These are phyloP conservation scores for Trichophaea hybrida DNA, from an alignment of 2,329 filamentous ascomycete genomes.

Conservation along the genomic window DNA sequence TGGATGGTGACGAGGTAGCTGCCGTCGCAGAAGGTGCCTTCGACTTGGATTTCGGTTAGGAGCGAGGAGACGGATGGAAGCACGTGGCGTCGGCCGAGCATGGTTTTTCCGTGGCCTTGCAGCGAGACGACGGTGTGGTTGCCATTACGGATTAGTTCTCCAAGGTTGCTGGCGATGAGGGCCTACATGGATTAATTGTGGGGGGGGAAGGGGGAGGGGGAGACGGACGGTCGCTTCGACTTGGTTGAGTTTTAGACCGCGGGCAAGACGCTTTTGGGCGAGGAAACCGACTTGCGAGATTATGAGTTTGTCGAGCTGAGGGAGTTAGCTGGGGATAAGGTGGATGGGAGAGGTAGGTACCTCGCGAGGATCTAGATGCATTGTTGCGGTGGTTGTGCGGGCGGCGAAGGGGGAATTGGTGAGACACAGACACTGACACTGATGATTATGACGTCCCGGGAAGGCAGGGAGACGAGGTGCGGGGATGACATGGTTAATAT, in stretches of 20 bases:
- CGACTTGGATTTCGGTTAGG: slow-evolving; percentile 74
- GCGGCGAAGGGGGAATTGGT: background rate
- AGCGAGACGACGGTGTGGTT: slow-evolving; percentile 82
- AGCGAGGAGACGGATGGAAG: slow-evolving; percentile 66
- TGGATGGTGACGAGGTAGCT: slow-evolving; percentile 93
- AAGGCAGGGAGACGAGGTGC: no score
- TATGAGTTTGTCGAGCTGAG: slow-evolving; percentile 84
- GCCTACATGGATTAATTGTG: slow-evolving; percentile 37
- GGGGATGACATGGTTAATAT: no score
- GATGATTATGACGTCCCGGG: no score
- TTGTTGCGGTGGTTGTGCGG: background rate
- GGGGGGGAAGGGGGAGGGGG: background rate
- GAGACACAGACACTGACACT: background rate
- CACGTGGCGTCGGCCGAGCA: slow-evolving; percentile 88
- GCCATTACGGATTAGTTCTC: slow-evolving; percentile 95
- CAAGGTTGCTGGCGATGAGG: slow-evolving; percentile 73
- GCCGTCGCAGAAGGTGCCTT: slow-evolving; percentile 80
- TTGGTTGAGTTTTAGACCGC: slow-evolving; percentile 81
- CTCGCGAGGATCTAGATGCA: slow-evolving; percentile 21
- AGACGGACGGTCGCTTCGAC: slow-evolving; percentile 60
- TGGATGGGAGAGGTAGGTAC: slow-evolving; percentile 1
- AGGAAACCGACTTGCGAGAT: slow-evolving; percentile 79
- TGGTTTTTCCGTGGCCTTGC: slow-evolving; percentile 78
- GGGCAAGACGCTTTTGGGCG: slow-evolving; percentile 73
- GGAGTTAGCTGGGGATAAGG: background rate